Conservation (phyloP, 345 rosid genomes). For the Pistacia atlantica region DNA sequence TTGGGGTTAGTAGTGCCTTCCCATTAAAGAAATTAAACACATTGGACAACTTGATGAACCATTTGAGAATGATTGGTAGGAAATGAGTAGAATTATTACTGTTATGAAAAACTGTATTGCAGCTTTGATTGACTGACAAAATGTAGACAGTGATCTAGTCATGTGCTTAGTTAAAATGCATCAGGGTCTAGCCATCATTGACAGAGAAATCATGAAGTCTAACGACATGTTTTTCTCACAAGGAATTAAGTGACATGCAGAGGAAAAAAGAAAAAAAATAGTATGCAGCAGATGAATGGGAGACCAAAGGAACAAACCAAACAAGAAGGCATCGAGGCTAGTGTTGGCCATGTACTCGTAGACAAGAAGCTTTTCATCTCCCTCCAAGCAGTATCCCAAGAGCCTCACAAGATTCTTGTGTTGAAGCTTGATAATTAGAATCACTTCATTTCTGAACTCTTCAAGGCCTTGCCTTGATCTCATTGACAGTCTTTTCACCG, state of each 20-base stretch:
- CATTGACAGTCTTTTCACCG: conserved; percentile 55
- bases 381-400: conserved; percentile 50
- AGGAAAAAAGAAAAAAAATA: not conserved
- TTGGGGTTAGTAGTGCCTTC: not conserved
- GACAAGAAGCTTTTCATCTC: conserved; percentile 47
- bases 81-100: not conserved
- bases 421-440: conserved; percentile 51
- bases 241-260: too few species aligned
- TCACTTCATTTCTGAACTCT: conserved; percentile 58
- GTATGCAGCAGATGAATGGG: not conserved
- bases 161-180: not conserved
- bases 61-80: not conserved
- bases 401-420: conserved; percentile 60
- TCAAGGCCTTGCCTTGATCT: conserved; percentile 56
- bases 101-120: not conserved
- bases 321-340: conserved; percentile 49
- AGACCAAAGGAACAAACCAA: conserved; percentile 29
- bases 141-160: not conserved
- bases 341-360: conserved; percentile 55
- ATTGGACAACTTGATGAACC: not conserved
- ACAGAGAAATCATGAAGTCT: not conserved
- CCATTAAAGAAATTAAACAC: not conserved
- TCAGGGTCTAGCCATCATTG: not conserved
- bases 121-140: not conserved
- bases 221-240: not conserved